phyloP scores from a whole-genome alignment of 352 stramenopile species.

The Pythium pyrilobum region DNA sequence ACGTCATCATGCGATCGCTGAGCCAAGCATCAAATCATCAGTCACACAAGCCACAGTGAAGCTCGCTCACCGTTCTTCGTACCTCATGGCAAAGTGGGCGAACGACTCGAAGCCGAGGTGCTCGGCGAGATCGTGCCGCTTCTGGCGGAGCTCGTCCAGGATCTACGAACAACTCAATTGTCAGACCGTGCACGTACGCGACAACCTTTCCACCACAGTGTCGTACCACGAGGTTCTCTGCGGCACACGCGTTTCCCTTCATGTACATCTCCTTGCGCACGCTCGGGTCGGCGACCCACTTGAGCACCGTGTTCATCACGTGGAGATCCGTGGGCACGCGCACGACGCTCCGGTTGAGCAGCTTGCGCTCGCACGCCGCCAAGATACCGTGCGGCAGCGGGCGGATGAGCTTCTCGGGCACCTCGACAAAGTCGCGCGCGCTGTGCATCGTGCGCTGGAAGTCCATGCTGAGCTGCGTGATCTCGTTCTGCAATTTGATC shows the following conservation, averaged over 20 bases:
- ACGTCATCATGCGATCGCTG: conserved; percentile 87
- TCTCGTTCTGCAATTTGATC: conserved; percentile 85
- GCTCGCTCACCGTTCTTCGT: no score
- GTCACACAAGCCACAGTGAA: no score
- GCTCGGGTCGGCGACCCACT: conserved; percentile 72
- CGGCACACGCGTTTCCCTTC: conserved; percentile 77
- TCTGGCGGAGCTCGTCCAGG: conserved; percentile 82
- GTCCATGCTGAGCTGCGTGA: conserved; percentile 81
- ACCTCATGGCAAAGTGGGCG: conserved; percentile 89
- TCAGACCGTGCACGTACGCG: neutral
- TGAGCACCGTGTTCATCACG: conserved; percentile 90
- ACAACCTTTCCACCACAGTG: neutral
- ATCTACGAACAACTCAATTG: conserved; percentile 27
- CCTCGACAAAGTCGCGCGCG: conserved; percentile 52
- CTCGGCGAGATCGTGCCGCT: conserved; percentile 86
- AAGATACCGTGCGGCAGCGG: conserved; percentile 56
- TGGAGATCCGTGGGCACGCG: conserved; percentile 79
- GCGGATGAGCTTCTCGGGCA: conserved; percentile 17
- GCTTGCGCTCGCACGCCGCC: conserved; percentile 56
- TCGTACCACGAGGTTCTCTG: conserved; percentile 56
- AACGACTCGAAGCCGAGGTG: conserved; percentile 90
- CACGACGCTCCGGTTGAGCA: conserved; percentile 51
- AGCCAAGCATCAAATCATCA: neutral
- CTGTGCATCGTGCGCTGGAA: conserved; percentile 87
- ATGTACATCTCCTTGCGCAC: conserved; percentile 90